Evolutionary conservation across 768 basidiomycete genomes (phyloP).

Genomic region (Thelephora ganbajun): DNA sequence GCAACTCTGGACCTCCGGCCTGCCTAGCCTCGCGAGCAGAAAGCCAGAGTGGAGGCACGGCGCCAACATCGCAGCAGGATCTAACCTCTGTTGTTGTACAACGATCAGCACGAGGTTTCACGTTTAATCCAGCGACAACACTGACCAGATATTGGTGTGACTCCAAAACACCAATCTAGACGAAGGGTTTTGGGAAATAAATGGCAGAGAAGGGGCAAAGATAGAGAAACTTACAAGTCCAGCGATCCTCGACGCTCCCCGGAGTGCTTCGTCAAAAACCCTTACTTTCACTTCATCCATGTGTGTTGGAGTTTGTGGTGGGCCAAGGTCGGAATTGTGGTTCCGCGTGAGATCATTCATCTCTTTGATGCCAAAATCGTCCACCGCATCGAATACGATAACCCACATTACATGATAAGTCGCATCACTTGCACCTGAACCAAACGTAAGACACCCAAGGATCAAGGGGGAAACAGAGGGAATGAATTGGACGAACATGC

Average conservation of each 20-base stretch:
- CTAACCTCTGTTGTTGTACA: slow-evolving; percentile 41
- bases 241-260: slow-evolving; percentile 77
- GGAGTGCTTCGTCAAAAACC: slow-evolving; percentile 69
- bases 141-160: slow-evolving; percentile 77
- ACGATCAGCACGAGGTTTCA: neutral
- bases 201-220: neutral
- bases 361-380: slow-evolving; percentile 76
- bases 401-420: slow-evolving; percentile 93
- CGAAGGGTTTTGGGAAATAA: neutral
- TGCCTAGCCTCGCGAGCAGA: slow-evolving; percentile 68
- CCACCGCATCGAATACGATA: slow-evolving; percentile 64
- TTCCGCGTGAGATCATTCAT: slow-evolving; percentile 33
- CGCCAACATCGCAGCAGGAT: slow-evolving; percentile 84
- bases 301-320: slow-evolving; percentile 23
- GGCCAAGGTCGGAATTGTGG: slow-evolving; percentile 21
- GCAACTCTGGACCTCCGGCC: slow-evolving; percentile 72
- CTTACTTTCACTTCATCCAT: slow-evolving; percentile 55
- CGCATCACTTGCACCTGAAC: slow-evolving; percentile 64
- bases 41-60: slow-evolving; percentile 75
- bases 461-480: neutral
- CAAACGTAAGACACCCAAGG: neutral
- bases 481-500: slow-evolving; percentile 28
- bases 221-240: slow-evolving; percentile 47
- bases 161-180: slow-evolving; percentile 66
- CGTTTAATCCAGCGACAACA: slow-evolving; percentile 2